Conservation (phyloP, 805 yeast genomes). For the Yamadazyma ubonensis region DNA sequence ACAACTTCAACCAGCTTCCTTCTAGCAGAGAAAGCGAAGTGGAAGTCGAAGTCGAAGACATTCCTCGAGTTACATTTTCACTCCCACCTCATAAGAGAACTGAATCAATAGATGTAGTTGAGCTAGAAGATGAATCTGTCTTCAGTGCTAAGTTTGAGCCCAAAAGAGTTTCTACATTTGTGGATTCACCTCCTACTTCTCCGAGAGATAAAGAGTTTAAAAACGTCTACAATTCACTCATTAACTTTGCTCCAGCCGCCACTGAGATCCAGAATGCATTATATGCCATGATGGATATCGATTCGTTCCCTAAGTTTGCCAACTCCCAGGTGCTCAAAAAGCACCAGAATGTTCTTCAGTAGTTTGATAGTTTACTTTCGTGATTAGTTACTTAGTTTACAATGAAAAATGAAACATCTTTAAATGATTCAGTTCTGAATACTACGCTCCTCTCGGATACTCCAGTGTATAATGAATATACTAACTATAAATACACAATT, state of each 20-base stretch:
- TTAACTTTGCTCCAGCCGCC: slow-evolving; percentile 34
- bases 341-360: slow-evolving; percentile 4
- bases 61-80: not conserved
- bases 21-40: too few relatives aligned
- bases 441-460: too few relatives aligned
- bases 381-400: too few relatives aligned
- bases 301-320: slow-evolving; percentile 71
- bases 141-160: slow-evolving; percentile 2
- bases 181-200: slow-evolving; percentile 10
- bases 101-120: not conserved
- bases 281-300: slow-evolving; percentile 62
- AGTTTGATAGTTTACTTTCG: not conserved
- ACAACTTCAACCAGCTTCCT: slow-evolving; percentile 4
- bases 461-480: slow-evolving; percentile 4
- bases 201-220: slow-evolving; percentile 13
- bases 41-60: not conserved
- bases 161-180: not conserved
- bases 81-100: not conserved
- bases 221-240: slow-evolving; percentile 14
- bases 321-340: slow-evolving; percentile 12
- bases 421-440: too few relatives aligned
- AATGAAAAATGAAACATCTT: too few relatives aligned
- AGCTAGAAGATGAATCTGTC: slow-evolving; percentile 9
- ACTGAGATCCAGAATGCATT: slow-evolving; percentile 50
- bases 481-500: slow-evolving; percentile 23